These are phyloP conservation scores for Eucalyptus paniculata DNA, from an alignment of 345 rosid species.

Conservation along the genomic window DNA sequence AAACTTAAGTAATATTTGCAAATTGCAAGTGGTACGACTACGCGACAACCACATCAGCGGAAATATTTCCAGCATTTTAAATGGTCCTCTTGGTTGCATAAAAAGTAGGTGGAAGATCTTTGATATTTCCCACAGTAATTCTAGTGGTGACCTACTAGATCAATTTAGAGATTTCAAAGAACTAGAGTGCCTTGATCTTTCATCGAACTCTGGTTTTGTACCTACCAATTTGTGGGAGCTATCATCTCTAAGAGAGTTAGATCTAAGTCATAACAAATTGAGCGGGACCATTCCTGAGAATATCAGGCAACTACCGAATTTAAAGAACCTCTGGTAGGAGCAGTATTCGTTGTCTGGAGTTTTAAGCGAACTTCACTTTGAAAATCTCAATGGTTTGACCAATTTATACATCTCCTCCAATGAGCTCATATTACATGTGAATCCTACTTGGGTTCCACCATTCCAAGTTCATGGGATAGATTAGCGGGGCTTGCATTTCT, in stretches of 20 bases:
- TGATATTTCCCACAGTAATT: background rate
- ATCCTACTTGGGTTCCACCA: background rate
- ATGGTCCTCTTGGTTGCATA: background rate
- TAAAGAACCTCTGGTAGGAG: rapidly evolving
- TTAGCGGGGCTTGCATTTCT: background rate
- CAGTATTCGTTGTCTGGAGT: rapidly evolving
- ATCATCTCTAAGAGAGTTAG: background rate
- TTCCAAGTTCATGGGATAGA: background rate
- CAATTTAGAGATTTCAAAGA: background rate
- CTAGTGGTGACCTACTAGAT: background rate
- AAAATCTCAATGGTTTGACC: background rate
- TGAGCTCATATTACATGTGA: background rate
- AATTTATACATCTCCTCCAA: background rate
- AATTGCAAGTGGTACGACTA: background rate
- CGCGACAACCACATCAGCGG: background rate
- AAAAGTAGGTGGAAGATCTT: background rate
- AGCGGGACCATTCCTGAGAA: background rate
- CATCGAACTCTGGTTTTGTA: background rate
- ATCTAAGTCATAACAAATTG: background rate
- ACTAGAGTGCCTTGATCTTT: background rate
- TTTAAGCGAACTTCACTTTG: background rate
- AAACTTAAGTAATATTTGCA: background rate
- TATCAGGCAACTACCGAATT: background rate
- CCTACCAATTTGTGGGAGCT: background rate
- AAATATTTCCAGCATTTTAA: background rate